These are phyloP conservation scores for Austroboletus niveus DNA, from an alignment of 1,284 basidiomycete species.

Conservation along the genomic window DNA sequence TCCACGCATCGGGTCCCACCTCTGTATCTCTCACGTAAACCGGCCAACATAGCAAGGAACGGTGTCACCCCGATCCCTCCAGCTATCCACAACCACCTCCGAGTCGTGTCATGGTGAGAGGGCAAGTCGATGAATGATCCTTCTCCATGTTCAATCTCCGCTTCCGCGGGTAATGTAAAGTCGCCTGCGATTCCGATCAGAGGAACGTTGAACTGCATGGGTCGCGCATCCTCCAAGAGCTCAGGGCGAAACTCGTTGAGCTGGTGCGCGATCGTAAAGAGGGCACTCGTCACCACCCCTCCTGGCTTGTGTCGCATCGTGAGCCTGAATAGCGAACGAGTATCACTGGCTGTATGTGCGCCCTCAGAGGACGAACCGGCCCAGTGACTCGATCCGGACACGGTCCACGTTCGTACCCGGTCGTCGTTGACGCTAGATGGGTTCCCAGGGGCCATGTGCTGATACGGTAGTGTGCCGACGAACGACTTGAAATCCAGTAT, in stretches of 20 bases:
- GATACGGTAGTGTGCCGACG: constrained; percentile 46
- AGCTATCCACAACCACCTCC: constrained; percentile 23
- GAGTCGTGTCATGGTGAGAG: not conserved
- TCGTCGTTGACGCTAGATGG: constrained; percentile 59
- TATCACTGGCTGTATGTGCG: not conserved
- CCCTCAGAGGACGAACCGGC: not conserved
- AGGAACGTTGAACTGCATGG: constrained; percentile 29
- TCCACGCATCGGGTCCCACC: not conserved
- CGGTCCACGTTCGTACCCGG: constrained; percentile 64
- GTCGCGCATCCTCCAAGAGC: constrained; percentile 37
- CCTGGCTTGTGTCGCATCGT: constrained; percentile 41
- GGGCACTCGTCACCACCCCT: constrained; percentile 49
- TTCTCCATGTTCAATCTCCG: not conserved
- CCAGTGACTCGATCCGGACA: constrained; percentile 38
- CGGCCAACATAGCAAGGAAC: constrained; percentile 30
- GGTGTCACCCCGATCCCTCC: constrained; percentile 31
- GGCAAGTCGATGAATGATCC: not conserved
- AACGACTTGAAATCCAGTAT: constrained; percentile 54
- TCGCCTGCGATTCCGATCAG: constrained; percentile 40
- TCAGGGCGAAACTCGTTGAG: constrained; percentile 38
- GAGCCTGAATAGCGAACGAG: constrained; percentile 5
- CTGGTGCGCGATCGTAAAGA: constrained; percentile 48
- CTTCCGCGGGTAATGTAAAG: constrained; percentile 28
- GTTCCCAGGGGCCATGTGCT: constrained; percentile 49
- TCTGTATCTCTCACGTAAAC: constrained; percentile 1